These are phyloP conservation scores for Cerioporus squamosus DNA, from an alignment of 1,284 basidiomycete genomes.

Conservation along the genomic window DNA sequence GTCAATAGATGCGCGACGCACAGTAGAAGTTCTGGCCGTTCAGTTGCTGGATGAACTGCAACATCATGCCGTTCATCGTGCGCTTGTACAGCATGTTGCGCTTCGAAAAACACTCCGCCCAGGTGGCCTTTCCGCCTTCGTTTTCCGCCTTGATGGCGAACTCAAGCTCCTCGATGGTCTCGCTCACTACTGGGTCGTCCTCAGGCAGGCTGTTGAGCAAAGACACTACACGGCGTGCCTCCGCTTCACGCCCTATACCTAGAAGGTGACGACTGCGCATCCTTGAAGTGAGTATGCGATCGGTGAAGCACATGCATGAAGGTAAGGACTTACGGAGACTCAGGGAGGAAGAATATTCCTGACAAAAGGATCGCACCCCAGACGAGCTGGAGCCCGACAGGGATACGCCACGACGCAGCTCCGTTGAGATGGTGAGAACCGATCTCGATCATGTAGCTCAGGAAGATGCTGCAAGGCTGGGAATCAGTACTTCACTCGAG, in stretches of 20 bases:
- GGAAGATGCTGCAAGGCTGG: slow-evolving; percentile 57
- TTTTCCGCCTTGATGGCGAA: slow-evolving; percentile 72
- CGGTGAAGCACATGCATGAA: not conserved
- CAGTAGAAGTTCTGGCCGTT: slow-evolving; percentile 81
- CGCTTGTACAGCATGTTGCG: slow-evolving; percentile 73
- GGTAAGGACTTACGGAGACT: slow-evolving; percentile 66
- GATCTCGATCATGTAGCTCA: slow-evolving; percentile 76
- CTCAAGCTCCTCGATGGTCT: slow-evolving; percentile 71
- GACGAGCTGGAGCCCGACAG: slow-evolving; percentile 68
- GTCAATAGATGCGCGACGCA: slow-evolving; percentile 34
- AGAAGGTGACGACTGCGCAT: slow-evolving; percentile 62
- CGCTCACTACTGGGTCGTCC: slow-evolving; percentile 66
- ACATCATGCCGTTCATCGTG: slow-evolving; percentile 78
- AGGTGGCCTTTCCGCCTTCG: slow-evolving; percentile 78
- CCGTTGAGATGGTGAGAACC: slow-evolving; percentile 63
- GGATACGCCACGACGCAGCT: slow-evolving; percentile 74
- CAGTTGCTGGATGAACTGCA: slow-evolving; percentile 82
- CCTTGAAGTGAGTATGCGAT: not conserved
- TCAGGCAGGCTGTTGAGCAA: slow-evolving; percentile 64
- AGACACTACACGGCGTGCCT: slow-evolving; percentile 68
- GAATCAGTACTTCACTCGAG: not conserved
- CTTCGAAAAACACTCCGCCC: slow-evolving; percentile 78
- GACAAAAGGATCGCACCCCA: slow-evolving; percentile 72
- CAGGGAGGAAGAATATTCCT: slow-evolving; percentile 77
- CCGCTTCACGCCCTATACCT: slow-evolving; percentile 51